A percentile compares a stretch with the other conserved stretches of the same genome.
Conservation (phyloP, 192 early-diverging fungal genomes). For the Podila epicladia region DNA sequence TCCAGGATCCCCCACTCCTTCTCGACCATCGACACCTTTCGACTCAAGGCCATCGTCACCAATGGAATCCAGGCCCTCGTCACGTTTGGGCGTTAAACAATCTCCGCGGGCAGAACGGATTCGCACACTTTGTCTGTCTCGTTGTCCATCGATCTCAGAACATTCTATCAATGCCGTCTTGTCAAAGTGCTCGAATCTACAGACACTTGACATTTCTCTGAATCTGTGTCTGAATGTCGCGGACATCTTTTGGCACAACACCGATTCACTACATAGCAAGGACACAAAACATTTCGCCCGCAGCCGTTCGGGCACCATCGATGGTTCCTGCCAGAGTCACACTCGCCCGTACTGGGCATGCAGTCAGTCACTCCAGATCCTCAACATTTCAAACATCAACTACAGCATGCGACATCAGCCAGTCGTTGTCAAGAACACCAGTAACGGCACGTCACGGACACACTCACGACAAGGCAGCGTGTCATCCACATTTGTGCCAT, state of each 20-base stretch:
- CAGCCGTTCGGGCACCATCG: not conserved
- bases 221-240: not conserved
- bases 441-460: not conserved
- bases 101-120: not conserved
- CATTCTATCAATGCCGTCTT: not conserved
- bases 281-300: not conserved
- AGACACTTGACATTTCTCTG: not conserved
- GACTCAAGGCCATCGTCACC: not conserved
- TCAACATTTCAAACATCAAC: not conserved
- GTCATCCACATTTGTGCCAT: not conserved
- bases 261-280: not conserved
- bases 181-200: not conserved
- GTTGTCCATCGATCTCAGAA: not conserved
- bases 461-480: not conserved
- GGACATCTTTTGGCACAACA: conserved; percentile 1
- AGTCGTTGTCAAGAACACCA: not conserved
- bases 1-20: not conserved
- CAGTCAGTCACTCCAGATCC: not conserved
- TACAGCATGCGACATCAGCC: not conserved
- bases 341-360: not conserved
- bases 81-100: not conserved
- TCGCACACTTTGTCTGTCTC: not conserved
- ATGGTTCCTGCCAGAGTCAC: conserved; percentile 1
- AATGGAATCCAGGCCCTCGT: not conserved
- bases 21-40: not conserved